Base-by-base conservation (phyloP, 2,329 filamentous ascomycete genomes). In the Aspergillus texensis region DNA sequence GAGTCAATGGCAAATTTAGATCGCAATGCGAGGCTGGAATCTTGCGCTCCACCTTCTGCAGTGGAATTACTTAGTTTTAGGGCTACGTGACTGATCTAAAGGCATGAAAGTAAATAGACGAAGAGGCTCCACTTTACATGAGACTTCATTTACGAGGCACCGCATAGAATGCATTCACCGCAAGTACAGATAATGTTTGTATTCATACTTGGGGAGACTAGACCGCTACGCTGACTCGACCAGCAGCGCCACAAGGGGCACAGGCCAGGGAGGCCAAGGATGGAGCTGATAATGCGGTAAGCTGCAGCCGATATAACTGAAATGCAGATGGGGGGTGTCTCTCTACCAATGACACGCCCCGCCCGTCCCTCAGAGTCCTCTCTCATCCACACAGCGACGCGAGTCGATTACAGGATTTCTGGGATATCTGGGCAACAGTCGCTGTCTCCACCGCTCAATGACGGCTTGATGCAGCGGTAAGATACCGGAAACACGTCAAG, bases 61-160 rank as follows among this genome's bases (percentile, higher is more conserved):
- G 34, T 55, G 52, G 6, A 36, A 16, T 10, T 55, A 21, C 34
- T 55, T 55, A 36, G 8, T 39, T 55, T 39, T 55, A 36, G 34
- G 52, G 34, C 52, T 39, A 55, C 34, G 32, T 55, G 39, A 43
- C n/a, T 55, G 48, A 45, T 62, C 61, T 50, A n/a, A 55, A 55
- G n/a, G 46, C 1, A 46, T 24, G n/a, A 50, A n/a, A 52, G 12
- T 8, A 21, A 32, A 11, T 14, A 11, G 6, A 52, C 2, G 16
- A n/a, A 52, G 16, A 32, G 9, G 48, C 48, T 52, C 52, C 52
- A 55, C 52, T 34, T 55, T 54, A 24, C 52, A 34, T 55, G 32
- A 39, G 32, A 55, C 52, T 39, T 26, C 34, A 24, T 55, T 55
- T 39, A 39, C 34, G 10, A 55, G 30, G 21, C 19, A 52, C 28